Conservation (phyloP, 2,329 filamentous ascomycete genomes). For the Paradendryphiella salina region DNA sequence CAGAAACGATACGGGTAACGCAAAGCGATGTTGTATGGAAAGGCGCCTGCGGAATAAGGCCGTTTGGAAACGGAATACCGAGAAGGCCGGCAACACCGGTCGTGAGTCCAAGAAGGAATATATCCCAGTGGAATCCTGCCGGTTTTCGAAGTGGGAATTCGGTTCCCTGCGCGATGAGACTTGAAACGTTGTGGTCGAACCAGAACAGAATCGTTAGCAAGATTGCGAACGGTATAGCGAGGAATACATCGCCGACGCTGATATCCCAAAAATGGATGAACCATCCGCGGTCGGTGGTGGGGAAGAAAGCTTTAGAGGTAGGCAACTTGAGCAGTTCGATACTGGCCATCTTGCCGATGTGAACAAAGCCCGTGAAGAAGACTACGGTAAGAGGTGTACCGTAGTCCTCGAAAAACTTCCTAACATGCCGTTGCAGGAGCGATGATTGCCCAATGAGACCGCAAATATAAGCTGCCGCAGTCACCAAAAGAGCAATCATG, state of each 20-base stretch:
- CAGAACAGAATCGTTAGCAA: slow-evolving; percentile 84
- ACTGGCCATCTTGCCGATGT: slow-evolving; percentile 78
- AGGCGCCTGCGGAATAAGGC: slow-evolving; percentile 62
- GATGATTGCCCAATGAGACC: slow-evolving; percentile 70
- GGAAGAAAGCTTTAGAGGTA: slow-evolving; percentile 75
- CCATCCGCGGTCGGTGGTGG: slow-evolving; percentile 74
- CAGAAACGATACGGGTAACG: slow-evolving; percentile 46
- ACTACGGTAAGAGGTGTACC: slow-evolving; percentile 69
- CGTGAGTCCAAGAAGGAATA: slow-evolving; percentile 61
- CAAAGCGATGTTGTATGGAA: slow-evolving; percentile 61
- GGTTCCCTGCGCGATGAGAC: slow-evolving; percentile 59
- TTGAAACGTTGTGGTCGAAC: slow-evolving; percentile 78
- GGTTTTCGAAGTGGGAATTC: slow-evolving; percentile 62
- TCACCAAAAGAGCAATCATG: slow-evolving; percentile 73
- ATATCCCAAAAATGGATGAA: slow-evolving; percentile 82
- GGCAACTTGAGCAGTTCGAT: slow-evolving; percentile 73
- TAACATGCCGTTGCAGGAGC: slow-evolving; percentile 73
- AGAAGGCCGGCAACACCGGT: slow-evolving; percentile 60
- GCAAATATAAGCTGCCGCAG: slow-evolving; percentile 74
- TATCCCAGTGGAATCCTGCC: slow-evolving; percentile 64
- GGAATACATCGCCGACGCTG: slow-evolving; percentile 71
- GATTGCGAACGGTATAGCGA: slow-evolving; percentile 84
- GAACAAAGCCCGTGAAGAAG: slow-evolving; percentile 89
- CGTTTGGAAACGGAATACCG: slow-evolving; percentile 61
- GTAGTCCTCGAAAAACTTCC: slow-evolving; percentile 87